Evolutionary conservation across 371 early-diverging fungal genomes (phyloP).

Genomic region (Basidiobolus heterosporus): DNA sequence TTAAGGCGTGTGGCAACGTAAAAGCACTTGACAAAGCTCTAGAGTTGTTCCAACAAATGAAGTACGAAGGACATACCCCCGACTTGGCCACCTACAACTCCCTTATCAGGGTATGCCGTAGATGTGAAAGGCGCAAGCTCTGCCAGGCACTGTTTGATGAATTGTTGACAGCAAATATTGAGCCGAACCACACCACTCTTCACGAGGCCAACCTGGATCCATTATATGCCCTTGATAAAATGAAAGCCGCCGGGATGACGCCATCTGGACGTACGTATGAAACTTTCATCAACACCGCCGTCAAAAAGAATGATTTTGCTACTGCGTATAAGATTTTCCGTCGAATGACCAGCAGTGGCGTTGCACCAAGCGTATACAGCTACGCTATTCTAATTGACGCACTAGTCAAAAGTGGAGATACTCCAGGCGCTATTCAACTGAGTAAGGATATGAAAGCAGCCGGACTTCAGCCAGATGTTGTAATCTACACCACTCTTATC

Average conservation of each 20-base stretch:
- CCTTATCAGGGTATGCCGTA: too few relatives aligned
- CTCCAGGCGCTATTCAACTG: slow-evolving; percentile 10
- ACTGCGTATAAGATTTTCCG: background rate
- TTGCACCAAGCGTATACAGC: slow-evolving; percentile 13
- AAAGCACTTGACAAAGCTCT: slow-evolving; percentile 9
- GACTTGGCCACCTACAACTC: background rate
- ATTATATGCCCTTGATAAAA: background rate
- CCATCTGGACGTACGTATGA: background rate
- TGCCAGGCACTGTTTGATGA: too few relatives aligned
- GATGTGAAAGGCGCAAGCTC: too few relatives aligned
- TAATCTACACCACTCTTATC: slow-evolving; percentile 14
- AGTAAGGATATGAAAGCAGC: slow-evolving; percentile 11
- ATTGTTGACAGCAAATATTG: background rate
- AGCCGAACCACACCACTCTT: background rate
- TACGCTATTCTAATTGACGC: slow-evolving; percentile 21
- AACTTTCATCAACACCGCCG: too few relatives aligned
- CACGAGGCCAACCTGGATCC: background rate
- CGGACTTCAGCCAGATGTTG: slow-evolving; percentile 12
- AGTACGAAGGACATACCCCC: slow-evolving; percentile 1
- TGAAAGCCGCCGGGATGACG: background rate
- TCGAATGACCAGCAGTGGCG: background rate
- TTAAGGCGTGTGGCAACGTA: background rate
- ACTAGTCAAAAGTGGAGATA: slow-evolving; percentile 14
- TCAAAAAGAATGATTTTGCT: background rate
- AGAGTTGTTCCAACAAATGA: slow-evolving; percentile 14